Conservation (phyloP, 192 early-diverging fungal genomes). For the Mortierella antarctica region DNA sequence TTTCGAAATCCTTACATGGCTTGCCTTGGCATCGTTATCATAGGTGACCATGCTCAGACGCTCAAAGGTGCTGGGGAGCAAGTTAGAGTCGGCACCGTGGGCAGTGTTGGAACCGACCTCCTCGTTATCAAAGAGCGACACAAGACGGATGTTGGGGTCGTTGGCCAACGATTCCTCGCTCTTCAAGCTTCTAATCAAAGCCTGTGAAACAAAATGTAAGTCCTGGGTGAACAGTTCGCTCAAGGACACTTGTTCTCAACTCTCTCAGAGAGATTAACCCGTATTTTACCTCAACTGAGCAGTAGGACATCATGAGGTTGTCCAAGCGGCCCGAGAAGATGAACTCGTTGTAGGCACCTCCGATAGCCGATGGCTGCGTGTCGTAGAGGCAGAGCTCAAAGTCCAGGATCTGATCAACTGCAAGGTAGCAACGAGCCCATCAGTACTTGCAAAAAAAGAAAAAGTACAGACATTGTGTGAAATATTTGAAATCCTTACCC, state of each 20-base stretch:
- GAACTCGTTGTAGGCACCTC: slow-evolving; percentile 93
- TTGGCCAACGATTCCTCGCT: slow-evolving; percentile 56
- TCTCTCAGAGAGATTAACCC: too few relatives aligned
- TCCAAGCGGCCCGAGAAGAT: slow-evolving; percentile 94
- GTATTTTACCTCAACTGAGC: slow-evolving; percentile 56
- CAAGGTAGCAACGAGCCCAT: background rate
- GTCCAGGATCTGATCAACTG: slow-evolving; percentile 85
- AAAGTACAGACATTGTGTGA: background rate
- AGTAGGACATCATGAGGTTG: slow-evolving; percentile 98
- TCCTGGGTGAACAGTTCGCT: too few relatives aligned
- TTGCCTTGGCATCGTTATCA: slow-evolving; percentile 16
- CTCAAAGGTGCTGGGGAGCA: slow-evolving; percentile 79
- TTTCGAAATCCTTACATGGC: slow-evolving; percentile 9
- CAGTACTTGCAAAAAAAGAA: background rate
- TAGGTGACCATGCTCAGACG: slow-evolving; percentile 64
- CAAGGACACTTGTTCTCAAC: background rate
- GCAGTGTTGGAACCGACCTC: slow-evolving; percentile 94
- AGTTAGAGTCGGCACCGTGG: slow-evolving; percentile 93
- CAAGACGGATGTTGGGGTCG: slow-evolving; percentile 84
- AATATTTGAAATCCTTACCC: slow-evolving; percentile 33
- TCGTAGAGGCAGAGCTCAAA: slow-evolving; percentile 99
- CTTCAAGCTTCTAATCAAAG: slow-evolving; percentile 66
- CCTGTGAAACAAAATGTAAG: slow-evolving; percentile 38
- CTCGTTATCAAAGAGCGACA: slow-evolving; percentile 98
- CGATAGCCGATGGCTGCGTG: slow-evolving; percentile 89